Evolutionary conservation across 2,329 filamentous ascomycete genomes (phyloP), one percentile per base, ranked within the genome.

Genomic region (Microascus cirrosus): DNA sequence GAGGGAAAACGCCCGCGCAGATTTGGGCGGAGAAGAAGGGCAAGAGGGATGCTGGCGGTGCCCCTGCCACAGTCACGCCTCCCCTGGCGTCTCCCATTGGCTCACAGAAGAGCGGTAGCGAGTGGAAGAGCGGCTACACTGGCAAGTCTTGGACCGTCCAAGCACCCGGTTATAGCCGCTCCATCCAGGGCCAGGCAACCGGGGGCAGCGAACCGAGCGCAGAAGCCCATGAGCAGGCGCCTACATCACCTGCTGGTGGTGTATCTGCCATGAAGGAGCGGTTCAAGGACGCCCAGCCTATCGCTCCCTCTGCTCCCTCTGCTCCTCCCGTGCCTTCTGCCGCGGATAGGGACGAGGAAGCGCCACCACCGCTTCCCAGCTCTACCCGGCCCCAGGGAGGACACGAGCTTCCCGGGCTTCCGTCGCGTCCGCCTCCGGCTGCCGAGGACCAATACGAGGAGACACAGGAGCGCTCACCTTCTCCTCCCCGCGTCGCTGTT

Each of bases 1-100:
- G 89, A 62, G 94, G 94, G 61, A 99, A 97, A 77, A 97, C 94
- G 5, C 94, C 94, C 7, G 92, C 94, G 34, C 94, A 99, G 71
- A 75, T 96, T 39, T 99, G 94, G 94, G 93, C 93, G 0, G 94
- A 99, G 77, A 95, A 92, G 77, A 97, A 97, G 77, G 93, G 89
- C 42, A 86, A 85, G 60, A 85, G 94, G 69, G 80, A 86, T 56
- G 85, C 81, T 53, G 63, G 64, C 59, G 57, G 74, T 69, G 18
- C 56, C 35, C 36, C 58, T 20, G 55, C 74, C 79, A 55, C 73
- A 76, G 32, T 61, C 18, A 70, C 77, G 55, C 70, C 76, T 22
- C 65, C 71, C 2, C 66, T 80, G n/a, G 73, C 82, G 48, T 51
- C 60, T n/a, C 80, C 84, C 1, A 74, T 90, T 35, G 69, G 77